Evolutionary conservation across 495 filamentous ascomycete genomes (phyloP).

Genomic region (Annulohypoxylon stygium): DNA sequence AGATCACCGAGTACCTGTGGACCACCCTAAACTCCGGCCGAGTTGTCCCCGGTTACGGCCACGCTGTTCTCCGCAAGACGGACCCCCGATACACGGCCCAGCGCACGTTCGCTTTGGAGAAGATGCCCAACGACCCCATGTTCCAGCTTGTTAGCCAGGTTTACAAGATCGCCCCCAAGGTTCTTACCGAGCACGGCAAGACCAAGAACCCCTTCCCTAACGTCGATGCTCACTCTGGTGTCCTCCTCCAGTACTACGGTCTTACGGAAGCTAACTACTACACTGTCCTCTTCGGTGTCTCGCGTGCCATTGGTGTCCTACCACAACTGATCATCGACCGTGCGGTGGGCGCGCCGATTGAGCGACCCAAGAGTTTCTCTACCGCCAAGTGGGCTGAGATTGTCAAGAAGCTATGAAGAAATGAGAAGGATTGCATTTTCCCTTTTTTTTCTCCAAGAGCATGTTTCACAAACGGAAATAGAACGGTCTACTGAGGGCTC

Average conservation of each 20-base stretch:
- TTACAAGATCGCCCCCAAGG: slow-evolving; percentile 98
- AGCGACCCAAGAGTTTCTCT: slow-evolving; percentile 95
- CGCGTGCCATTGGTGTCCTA: slow-evolving; percentile 95
- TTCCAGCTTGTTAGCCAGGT: slow-evolving; percentile 99
- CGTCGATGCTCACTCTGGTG: slow-evolving; percentile 84
- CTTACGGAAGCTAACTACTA: slow-evolving; percentile 99
- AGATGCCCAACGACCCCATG: slow-evolving; percentile 96
- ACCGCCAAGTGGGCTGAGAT: slow-evolving; percentile 97
- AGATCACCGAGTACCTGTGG: slow-evolving; percentile 98
- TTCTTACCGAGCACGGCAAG: slow-evolving; percentile 99
- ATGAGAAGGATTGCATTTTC: slow-evolving; percentile 49
- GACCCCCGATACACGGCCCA: slow-evolving; percentile 98
- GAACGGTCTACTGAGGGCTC: slow-evolving; percentile 44
- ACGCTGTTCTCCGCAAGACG: slow-evolving; percentile 99
- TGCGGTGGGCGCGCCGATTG: slow-evolving; percentile 88
- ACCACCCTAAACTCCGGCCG: slow-evolving; percentile 93
- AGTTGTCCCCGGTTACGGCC: slow-evolving; percentile 97
- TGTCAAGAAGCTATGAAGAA: slow-evolving; percentile 81
- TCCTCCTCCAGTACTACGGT: slow-evolving; percentile 99
- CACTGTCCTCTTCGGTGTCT: slow-evolving; percentile 99
- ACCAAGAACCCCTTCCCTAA: slow-evolving; percentile 81
- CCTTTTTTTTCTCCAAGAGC: slow-evolving; percentile 45
- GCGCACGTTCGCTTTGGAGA: slow-evolving; percentile 89
- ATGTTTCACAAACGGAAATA: slow-evolving; percentile 55
- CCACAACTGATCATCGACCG: slow-evolving; percentile 99